Conservation (phyloP, 1,284 basidiomycete species). For the Marasmius oreades region DNA sequence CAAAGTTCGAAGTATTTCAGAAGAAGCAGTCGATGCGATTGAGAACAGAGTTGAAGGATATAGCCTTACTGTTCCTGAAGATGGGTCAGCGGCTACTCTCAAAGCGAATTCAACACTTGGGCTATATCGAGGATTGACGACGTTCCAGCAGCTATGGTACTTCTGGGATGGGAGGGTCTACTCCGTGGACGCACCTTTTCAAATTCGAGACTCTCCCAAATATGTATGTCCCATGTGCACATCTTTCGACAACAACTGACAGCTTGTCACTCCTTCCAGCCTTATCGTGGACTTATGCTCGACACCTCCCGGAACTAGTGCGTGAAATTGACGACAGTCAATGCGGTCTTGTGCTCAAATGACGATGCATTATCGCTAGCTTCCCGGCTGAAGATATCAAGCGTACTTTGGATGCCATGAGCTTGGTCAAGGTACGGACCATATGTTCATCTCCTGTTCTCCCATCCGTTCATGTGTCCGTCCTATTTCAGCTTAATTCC, state of each 20-base stretch:
- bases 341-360: neutral
- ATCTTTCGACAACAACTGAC: constrained; percentile 5
- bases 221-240: constrained; percentile 44
- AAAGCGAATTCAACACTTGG: constrained; percentile 74
- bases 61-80: constrained; percentile 53
- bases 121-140: constrained; percentile 77
- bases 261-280: constrained; percentile 33
- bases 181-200: constrained; percentile 54
- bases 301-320: constrained; percentile 60
- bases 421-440: constrained; percentile 73
- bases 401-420: constrained; percentile 81
- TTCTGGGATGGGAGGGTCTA: constrained; percentile 47
- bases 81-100: constrained; percentile 59
- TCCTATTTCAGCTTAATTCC: constrained; percentile 48
- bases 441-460: constrained; percentile 43
- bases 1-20: constrained; percentile 38
- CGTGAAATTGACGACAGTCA: constrained; percentile 11
- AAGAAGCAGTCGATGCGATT: constrained; percentile 53
- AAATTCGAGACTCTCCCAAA: constrained; percentile 59
- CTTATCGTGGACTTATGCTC: constrained; percentile 78
- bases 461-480: constrained; percentile 31
- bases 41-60: constrained; percentile 66
- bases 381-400: constrained; percentile 68
- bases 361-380: constrained; percentile 30
- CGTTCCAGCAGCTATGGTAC: constrained; percentile 81